Evolutionary conservation across 139 green algal species (phyloP).

Genomic region (Chlamydomonas applanata): DNA sequence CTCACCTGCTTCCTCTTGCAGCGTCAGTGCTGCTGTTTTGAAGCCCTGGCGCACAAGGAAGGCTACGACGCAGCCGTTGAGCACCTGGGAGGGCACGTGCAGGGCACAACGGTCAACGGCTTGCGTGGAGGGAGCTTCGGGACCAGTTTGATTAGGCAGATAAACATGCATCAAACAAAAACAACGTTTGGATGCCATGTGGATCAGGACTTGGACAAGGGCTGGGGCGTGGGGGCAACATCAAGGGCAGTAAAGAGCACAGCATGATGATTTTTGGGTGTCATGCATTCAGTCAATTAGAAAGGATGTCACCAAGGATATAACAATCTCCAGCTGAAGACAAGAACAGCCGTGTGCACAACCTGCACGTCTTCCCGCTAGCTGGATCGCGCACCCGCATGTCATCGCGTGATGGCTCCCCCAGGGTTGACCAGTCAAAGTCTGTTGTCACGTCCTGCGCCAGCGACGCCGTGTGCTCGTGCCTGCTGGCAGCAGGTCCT

Average conservation of each 20-base stretch:
- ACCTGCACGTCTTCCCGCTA: no score
- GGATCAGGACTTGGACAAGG: no score
- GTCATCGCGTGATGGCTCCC: not conserved
- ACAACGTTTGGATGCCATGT: no score
- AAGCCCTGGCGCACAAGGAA: constrained; percentile 28
- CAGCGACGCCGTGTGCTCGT: not conserved
- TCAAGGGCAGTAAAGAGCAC: no score
- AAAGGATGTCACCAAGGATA: not conserved
- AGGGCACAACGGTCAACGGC: no score
- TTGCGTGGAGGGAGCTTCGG: no score
- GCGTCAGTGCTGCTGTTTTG: constrained; percentile 28
- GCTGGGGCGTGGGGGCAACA: no score
- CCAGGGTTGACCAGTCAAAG: not conserved
- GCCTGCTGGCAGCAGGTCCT: not conserved
- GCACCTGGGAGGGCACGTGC: constrained; percentile 7
- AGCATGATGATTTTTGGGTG: no score
- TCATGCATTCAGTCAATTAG: constrained; percentile 10
- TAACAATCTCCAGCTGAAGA: not conserved
- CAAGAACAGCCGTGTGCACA: no score
- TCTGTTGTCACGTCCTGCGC: not conserved
- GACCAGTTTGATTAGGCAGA: no score
- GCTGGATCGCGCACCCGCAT: not conserved
- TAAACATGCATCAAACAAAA: no score
- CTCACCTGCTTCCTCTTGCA: constrained; percentile 29
- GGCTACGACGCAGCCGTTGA: constrained; percentile 27